Evolutionary conservation across 2,329 filamentous ascomycete genomes (phyloP), one percentile per base, ranked within the genome.

Genomic region (Cladosporium sp.): DNA sequence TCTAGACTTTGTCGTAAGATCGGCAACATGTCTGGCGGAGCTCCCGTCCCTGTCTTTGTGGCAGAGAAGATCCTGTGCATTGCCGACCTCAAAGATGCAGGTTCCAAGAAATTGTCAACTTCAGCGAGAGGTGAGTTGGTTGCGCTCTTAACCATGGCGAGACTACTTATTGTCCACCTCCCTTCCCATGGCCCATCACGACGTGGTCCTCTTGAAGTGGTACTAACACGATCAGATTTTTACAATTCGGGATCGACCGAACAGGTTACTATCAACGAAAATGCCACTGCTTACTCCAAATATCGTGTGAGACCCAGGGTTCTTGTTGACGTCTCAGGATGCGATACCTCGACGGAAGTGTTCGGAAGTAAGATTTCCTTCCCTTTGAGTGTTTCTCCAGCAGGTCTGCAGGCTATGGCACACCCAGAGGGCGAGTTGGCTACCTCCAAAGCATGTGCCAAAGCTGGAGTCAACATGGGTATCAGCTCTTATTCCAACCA

Each of bases 241-340:
- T 84, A 80, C 68, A 84, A 84, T 65, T 81, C 80, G 60, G 82
- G 82, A 5, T 80, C 81, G 5, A 83, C 83, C 72, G 80, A 82
- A 61, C 71, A 82, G 22, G 70, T 79, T 55, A 83, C 80, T 14
- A 68, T 84, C n/a, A 68, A 69, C 20, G 82, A 83, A 55, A 85
- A 85, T 59, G 73, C 78, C 54, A 73, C 73, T 0, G 80, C 81
- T 1, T 84, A 76, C 68, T 73, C 78, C 62, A 72, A 74, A 6
- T 71, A 77, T 42, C 71, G 75, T 45, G 71, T 72, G 52, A 60
- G 72, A 39, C 60, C 65, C 17, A 67, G 75, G 17, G 72, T 76
- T 2, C 66, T 76, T 8, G 63, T 68, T 14, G 70, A 76, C 60
- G 72, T 76, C 22, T 70, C 69, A 17, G 65, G 67, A 25, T 61